These are phyloP conservation scores for Silene conica DNA, from an alignment of 148 eudicot genomes.

Conservation along the genomic window DNA sequence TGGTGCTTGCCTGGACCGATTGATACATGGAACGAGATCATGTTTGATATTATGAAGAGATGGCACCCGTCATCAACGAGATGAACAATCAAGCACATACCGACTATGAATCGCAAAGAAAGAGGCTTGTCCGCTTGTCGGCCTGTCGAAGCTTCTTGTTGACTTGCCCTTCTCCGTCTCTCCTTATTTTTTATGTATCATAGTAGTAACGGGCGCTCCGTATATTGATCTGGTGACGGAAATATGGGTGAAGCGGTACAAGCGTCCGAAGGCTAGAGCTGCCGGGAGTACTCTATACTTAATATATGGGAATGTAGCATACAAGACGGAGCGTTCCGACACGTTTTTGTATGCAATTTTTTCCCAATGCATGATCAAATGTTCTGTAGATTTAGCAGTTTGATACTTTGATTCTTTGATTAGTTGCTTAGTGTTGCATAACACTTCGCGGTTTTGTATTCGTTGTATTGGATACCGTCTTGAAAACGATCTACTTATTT, in stretches of 20 bases:
- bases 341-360: no score
- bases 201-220: neutral
- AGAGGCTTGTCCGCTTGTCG: neutral
- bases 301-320: neutral
- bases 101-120: neutral
- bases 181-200: neutral
- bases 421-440: conserved; percentile 4
- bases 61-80: conserved; percentile 29
- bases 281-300: neutral
- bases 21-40: conserved; percentile 90
- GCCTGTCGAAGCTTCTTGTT: neutral
- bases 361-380: no score
- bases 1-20: conserved; percentile 93
- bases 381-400: conserved; percentile 4
- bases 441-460: neutral
- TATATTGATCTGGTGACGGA: neutral
- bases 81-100: conserved; percentile 6
- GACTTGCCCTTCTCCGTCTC: neutral
- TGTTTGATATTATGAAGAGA: conserved; percentile 60
- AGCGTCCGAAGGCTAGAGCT: neutral
- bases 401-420: conserved; percentile 12
- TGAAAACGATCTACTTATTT: no score
- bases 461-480: neutral
- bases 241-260: neutral
- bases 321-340: no score